Base-by-base conservation (phyloP, 225 moss, liverwort and hornwort species). In the Bryum argenteum region DNA sequence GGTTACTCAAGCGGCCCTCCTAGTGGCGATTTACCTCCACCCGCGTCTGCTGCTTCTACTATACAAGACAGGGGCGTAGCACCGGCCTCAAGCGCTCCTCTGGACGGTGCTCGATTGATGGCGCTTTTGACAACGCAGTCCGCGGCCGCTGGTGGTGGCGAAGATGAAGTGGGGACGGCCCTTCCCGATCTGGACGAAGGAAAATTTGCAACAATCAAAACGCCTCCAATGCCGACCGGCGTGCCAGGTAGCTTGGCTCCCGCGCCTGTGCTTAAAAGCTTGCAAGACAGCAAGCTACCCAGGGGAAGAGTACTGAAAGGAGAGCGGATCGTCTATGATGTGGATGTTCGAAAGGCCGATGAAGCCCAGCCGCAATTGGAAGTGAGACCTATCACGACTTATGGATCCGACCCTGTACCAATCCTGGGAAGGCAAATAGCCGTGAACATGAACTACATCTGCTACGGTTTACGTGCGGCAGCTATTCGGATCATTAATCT, bases 81-180 rank as follows among this genome's bases (percentile, higher is more conserved):
- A 69, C 90, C 91, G 48, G 89, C 81, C 42, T 76, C 90, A 20
- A 97, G 94, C 80, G 86, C 96, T 39, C 91, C 96, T 16, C 72
- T 97, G 63, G 94, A 97, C 78, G 94, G 96, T 21, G 96, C 94
- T 74, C 96, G 91, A 59, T 77, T 97, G 73, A 97, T 97, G 96
- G 96, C 96, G 38, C 89, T 97, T 50, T 80, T 97, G 66, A 92
- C 96, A n/a, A 93, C 93, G 23, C 93, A 91, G 72, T 93, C 96
- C 58, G 81, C 77, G 51, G 87, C 87, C 42, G 96, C 90, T 78
- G 77, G 76, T 9, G 78, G 77, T 57, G 82, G 72, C 58, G 91
- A 91, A 63, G 94, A 91, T 63, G 96, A 90, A 54, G 78, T 84
- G 63, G 76, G 87, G 16, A 66, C 74, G 56, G 75, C 56, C 10